A percentile compares a stretch with the other conserved stretches of the same genome.
Evolutionary conservation across 1,139 yeast genomes (phyloP).

Genomic region (Zygoascus meyerae): DNA sequence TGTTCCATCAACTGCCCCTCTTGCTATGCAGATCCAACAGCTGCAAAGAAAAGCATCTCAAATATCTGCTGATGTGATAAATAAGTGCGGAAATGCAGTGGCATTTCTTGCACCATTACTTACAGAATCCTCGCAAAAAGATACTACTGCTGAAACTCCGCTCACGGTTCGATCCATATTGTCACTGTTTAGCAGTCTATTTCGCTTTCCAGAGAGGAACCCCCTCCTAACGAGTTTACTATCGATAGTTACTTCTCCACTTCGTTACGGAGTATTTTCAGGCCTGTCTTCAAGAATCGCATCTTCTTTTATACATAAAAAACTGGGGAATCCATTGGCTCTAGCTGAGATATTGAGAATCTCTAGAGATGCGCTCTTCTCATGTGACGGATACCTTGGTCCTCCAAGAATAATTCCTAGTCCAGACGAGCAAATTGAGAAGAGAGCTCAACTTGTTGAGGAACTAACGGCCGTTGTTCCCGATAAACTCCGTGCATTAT

Average conservation of each 20-base stretch:
- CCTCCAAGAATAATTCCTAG: constrained; percentile 35
- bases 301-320: constrained; percentile 21
- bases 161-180: constrained; percentile 18
- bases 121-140: constrained; percentile 2
- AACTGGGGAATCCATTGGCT: constrained; percentile 19
- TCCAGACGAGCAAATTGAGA: constrained; percentile 24
- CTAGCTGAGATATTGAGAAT: constrained; percentile 26
- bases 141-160: constrained; percentile 8
- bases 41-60: constrained; percentile 2
- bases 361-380: constrained; percentile 35
- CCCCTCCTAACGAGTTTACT: constrained; percentile 30
- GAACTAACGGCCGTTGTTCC: constrained; percentile 18
- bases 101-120: constrained; percentile 22
- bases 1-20: constrained; percentile 2
- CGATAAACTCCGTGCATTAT: constrained; percentile 18
- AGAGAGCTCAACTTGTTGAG: constrained; percentile 19
- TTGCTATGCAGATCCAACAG: constrained; percentile 5
- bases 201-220: constrained; percentile 21
- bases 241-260: constrained; percentile 22
- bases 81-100: constrained; percentile 18
- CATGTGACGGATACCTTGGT: constrained; percentile 39
- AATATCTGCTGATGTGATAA: not conserved
- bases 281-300: constrained; percentile 25
- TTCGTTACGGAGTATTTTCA: constrained; percentile 25
- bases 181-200: constrained; percentile 23